A percentile compares a stretch with the other conserved stretches of the same genome.
Conservation (phyloP, 1,284 basidiomycete genomes). For the Moesziomyces globuligerus region DNA sequence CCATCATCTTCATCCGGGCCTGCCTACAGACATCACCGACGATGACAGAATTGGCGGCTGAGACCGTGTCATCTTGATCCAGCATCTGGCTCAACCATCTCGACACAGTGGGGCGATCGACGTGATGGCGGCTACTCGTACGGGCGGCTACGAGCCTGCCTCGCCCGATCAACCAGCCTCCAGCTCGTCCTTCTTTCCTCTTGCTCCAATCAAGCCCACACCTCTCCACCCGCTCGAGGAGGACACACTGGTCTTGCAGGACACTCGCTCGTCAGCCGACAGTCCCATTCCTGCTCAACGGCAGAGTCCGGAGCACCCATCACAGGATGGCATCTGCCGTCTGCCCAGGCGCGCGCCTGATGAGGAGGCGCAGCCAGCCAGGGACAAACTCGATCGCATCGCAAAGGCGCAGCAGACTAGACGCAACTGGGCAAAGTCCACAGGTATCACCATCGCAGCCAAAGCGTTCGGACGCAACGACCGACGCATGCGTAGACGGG, state of each 20-base stretch:
- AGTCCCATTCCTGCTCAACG: neutral
- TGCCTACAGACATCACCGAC: neutral
- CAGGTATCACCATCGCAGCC: slow-evolving; percentile 25
- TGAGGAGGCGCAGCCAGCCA: slow-evolving; percentile 33
- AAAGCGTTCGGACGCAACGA: slow-evolving; percentile 22
- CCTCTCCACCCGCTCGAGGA: slow-evolving; percentile 37
- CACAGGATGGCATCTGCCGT: neutral
- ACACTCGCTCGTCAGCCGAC: slow-evolving; percentile 31
- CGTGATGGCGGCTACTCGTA: neutral
- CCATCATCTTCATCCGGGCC: neutral
- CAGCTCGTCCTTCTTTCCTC: slow-evolving; percentile 4
- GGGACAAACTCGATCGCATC: slow-evolving; percentile 47
- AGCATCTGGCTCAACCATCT: neutral
- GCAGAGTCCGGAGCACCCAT: neutral
- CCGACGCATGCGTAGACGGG: slow-evolving; percentile 14
- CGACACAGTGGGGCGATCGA: neutral
- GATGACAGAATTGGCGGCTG: neutral
- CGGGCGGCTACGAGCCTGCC: neutral
- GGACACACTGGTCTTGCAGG: slow-evolving; percentile 25
- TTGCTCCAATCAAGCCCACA: slow-evolving; percentile 19
- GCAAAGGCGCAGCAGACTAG: slow-evolving; percentile 36
- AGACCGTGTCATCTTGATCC: neutral
- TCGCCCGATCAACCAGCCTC: slow-evolving; percentile 1
- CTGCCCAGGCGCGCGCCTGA: slow-evolving; percentile 25
- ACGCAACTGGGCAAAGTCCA: slow-evolving; percentile 37